Conservation (phyloP, 1,284 basidiomycete genomes). For the Apiotrichum brassicae region DNA sequence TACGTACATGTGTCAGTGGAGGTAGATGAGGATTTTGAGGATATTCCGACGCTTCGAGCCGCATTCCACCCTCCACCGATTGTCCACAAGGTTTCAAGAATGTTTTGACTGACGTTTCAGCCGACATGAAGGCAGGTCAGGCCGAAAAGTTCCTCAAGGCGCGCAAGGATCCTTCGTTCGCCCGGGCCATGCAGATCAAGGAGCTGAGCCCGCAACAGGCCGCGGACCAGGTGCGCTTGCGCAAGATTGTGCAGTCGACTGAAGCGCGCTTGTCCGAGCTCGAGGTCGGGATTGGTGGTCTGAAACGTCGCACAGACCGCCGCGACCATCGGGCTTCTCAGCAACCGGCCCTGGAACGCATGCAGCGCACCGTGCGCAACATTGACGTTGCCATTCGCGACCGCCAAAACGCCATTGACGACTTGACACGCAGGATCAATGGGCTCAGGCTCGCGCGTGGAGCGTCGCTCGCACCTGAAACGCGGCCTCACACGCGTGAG, state of each 20-base stretch:
- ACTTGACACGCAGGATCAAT: conserved; percentile 45
- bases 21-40: not conserved
- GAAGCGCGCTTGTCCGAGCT: conserved; percentile 47
- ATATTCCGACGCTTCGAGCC: too few relatives aligned
- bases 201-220: conserved; percentile 52
- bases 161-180: conserved; percentile 48
- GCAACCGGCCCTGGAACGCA: conserved; percentile 46
- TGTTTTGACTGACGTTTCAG: conserved; percentile 34
- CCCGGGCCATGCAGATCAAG: conserved; percentile 48
- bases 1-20: conserved; percentile 21
- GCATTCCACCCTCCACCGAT: too few relatives aligned
- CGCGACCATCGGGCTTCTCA: conserved; percentile 8
- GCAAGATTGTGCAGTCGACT: conserved; percentile 44
- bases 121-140: conserved; percentile 49
- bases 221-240: conserved; percentile 48
- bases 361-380: conserved; percentile 49
- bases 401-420: conserved; percentile 47
- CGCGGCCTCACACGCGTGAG: conserved; percentile 6
- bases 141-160: conserved; percentile 50
- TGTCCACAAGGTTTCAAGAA: too few relatives aligned
- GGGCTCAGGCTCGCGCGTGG: conserved; percentile 25
- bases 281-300: conserved; percentile 27
- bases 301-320: conserved; percentile 32
- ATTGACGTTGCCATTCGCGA: conserved; percentile 47
- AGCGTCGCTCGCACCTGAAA: not conserved